Percentiles rank a stretch among this genome's conserved stretches.
Conservation (phyloP, 306 rosid species). For the Datisca glomerata region DNA sequence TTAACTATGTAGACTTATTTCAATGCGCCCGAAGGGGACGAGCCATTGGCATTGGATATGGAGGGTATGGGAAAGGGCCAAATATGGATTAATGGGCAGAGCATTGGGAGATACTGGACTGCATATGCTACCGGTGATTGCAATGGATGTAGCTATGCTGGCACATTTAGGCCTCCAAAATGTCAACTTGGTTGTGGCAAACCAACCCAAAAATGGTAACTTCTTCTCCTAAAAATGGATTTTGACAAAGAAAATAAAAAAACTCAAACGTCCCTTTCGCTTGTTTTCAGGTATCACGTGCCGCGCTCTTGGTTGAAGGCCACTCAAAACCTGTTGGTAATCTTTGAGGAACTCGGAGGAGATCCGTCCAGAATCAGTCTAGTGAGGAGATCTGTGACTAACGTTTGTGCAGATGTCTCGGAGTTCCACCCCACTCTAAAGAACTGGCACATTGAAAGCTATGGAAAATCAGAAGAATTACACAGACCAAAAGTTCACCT, state of each 20-base stretch:
- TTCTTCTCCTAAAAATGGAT: background rate
- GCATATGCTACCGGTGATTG: slow-evolving; percentile 69
- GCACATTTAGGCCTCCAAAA: slow-evolving; percentile 68
- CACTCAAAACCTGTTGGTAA: slow-evolving; percentile 57
- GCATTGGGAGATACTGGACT: slow-evolving; percentile 97
- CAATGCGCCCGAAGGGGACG: slow-evolving; percentile 76
- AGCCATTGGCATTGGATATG: slow-evolving; percentile 93
- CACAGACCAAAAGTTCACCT: slow-evolving; percentile 85
- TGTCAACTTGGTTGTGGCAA: slow-evolving; percentile 89
- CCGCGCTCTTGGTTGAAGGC: slow-evolving; percentile 96
- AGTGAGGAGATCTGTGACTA: slow-evolving; percentile 68
- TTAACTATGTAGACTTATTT: slow-evolving; percentile 50
- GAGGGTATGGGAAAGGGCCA: slow-evolving; percentile 98
- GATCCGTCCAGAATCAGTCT: slow-evolving; percentile 71
- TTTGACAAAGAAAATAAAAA: too few species aligned
- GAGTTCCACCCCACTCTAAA: slow-evolving; percentile 84
- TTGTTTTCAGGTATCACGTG: slow-evolving; percentile 79
- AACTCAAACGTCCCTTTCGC: too few species aligned
- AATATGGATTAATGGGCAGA: slow-evolving; percentile 90
- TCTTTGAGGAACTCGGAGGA: slow-evolving; percentile 97
- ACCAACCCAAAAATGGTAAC: slow-evolving; percentile 87
- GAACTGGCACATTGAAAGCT: slow-evolving; percentile 93
- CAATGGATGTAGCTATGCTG: slow-evolving; percentile 58
- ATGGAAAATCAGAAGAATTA: slow-evolving; percentile 63
- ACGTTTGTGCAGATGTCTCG: slow-evolving; percentile 80